phyloP scores from a whole-genome alignment of 2,329 filamentous ascomycete genomes.

The Fonsecaea pedrosoi region DNA sequence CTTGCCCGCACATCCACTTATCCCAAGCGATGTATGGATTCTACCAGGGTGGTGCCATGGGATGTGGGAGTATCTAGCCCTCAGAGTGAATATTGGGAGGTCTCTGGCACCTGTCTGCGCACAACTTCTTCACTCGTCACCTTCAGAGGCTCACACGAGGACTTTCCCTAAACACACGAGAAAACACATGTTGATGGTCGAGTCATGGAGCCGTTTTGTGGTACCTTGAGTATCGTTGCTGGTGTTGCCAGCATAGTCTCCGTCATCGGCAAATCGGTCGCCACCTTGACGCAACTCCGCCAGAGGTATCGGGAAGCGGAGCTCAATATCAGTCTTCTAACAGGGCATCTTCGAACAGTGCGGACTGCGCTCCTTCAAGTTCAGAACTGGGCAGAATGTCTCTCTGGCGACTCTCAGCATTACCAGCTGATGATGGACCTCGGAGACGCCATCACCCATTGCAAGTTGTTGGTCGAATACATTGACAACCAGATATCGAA shows the following conservation, averaged over 20 bases:
- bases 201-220: conserved; percentile 27
- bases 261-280: conserved; percentile 33
- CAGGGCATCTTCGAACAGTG: conserved; percentile 35
- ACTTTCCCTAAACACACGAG: background rate
- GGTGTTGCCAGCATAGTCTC: conserved; percentile 34
- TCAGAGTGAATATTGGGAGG: background rate
- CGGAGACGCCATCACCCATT: conserved; percentile 33
- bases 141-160: background rate
- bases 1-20: background rate
- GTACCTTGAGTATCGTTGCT: conserved; percentile 31
- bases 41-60: background rate
- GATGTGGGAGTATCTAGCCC: background rate
- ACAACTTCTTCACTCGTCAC: background rate
- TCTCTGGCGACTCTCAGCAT: conserved; percentile 28
- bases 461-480: conserved; percentile 31
- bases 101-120: background rate
- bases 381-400: conserved; percentile 32
- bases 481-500: conserved; percentile 35
- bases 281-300: conserved; percentile 33
- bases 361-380: conserved; percentile 38
- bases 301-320: conserved; percentile 33
- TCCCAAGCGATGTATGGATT: background rate
- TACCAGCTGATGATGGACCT: conserved; percentile 37
- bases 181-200: background rate
- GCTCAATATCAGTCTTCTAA: conserved; percentile 35